Conservation (phyloP, 768 basidiomycete genomes). For the Mycena pura region DNA sequence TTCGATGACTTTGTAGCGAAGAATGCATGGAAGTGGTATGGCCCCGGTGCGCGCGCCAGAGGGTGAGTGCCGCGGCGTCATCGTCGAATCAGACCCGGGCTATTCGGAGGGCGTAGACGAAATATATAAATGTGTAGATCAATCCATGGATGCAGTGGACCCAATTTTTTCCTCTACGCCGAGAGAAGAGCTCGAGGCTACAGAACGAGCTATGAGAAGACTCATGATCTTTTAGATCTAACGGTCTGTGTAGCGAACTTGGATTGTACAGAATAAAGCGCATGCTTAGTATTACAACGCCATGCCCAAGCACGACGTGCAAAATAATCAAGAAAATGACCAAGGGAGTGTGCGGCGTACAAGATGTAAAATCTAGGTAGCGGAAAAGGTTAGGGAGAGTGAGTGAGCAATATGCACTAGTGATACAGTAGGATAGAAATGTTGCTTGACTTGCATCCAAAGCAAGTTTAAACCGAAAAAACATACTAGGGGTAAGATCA, state of each 20-base stretch:
- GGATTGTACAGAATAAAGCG: neutral
- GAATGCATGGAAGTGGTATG: slow-evolving; percentile 78
- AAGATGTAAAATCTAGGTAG: neutral
- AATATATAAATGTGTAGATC: too few species aligned
- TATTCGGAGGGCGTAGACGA: too few species aligned
- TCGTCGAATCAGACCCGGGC: too few species aligned
- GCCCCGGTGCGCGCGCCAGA: neutral
- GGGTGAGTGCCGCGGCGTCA: too few species aligned
- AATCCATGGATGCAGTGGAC: too few species aligned
- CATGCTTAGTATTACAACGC: slow-evolving; percentile 9
- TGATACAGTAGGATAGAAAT: slow-evolving; percentile 15
- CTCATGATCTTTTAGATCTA: too few species aligned
- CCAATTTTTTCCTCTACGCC: too few species aligned
- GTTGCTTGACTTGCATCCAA: neutral
- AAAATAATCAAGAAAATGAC: neutral
- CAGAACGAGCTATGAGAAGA: too few species aligned
- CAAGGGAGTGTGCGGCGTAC: slow-evolving; percentile 17
- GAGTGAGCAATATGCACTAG: slow-evolving; percentile 8
- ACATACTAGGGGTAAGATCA: neutral
- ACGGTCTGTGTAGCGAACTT: too few species aligned
- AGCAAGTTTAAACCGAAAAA: slow-evolving; percentile 6
- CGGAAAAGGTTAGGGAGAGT: slow-evolving; percentile 9
- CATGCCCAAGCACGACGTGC: too few species aligned
- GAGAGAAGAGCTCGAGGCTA: too few species aligned
- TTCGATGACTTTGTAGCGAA: slow-evolving; percentile 82